Percentiles rank a stretch among this genome's conserved stretches.
Conservation (phyloP, 345 rosid genomes). For the Brassica cretica region DNA sequence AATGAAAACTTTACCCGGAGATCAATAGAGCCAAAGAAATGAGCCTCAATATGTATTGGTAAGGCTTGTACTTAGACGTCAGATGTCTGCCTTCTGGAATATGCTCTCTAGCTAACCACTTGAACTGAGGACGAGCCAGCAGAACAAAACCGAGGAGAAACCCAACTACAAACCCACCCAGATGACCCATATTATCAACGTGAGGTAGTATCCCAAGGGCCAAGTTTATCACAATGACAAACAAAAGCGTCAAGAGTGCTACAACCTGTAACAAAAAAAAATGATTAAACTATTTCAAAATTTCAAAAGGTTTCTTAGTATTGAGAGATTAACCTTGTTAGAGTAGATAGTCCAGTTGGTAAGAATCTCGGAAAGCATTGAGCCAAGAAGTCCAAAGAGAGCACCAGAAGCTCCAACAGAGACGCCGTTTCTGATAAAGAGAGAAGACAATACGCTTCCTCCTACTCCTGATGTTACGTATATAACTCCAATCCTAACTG, state of each 20-base stretch:
- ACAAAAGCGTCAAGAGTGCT: slow-evolving; percentile 70
- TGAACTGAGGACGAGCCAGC: slow-evolving; percentile 81
- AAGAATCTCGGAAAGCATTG: slow-evolving; percentile 90
- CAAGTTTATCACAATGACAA: slow-evolving; percentile 68
- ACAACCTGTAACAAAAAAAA: slow-evolving; percentile 49
- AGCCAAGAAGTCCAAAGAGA: slow-evolving; percentile 94
- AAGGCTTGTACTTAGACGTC: slow-evolving; percentile 65
- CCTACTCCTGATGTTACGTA: slow-evolving; percentile 75
- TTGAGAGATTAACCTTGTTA: slow-evolving; percentile 57
- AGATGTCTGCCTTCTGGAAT: slow-evolving; percentile 47
- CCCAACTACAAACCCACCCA: slow-evolving; percentile 88
- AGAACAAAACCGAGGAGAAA: slow-evolving; percentile 79
- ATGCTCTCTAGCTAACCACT: slow-evolving; percentile 57
- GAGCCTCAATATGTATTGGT: slow-evolving; percentile 71
- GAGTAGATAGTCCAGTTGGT: slow-evolving; percentile 87
- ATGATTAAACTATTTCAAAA: no score
- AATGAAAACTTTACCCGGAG: slow-evolving; percentile 54
- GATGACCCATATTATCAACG: slow-evolving; percentile 83
- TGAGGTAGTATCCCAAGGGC: slow-evolving; percentile 85
- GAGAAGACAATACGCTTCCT: slow-evolving; percentile 71
- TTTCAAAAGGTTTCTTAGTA: background rate
- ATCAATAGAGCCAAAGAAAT: slow-evolving; percentile 54
- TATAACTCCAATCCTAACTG: slow-evolving; percentile 74
- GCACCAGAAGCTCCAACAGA: slow-evolving; percentile 99
- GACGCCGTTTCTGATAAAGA: slow-evolving; percentile 60